Conservation (phyloP, 2,329 filamentous ascomycete genomes). For the Fusarium sp. region DNA sequence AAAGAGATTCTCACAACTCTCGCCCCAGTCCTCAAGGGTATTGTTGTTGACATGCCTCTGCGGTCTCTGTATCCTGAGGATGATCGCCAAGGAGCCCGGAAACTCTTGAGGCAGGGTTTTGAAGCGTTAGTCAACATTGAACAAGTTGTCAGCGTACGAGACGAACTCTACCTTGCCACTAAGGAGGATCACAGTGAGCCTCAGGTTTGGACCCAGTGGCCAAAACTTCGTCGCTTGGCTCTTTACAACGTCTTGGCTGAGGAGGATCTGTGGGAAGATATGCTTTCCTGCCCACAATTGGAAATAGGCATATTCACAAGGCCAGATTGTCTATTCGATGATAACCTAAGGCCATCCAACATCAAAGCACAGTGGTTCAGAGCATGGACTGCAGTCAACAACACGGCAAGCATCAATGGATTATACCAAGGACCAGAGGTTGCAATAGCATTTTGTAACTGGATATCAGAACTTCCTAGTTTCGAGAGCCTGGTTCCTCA, state of each 20-base stretch:
- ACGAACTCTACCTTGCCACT: slow-evolving; percentile 28
- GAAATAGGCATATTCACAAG: slow-evolving; percentile 15
- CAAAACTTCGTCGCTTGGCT: slow-evolving; percentile 32
- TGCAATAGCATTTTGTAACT: slow-evolving; percentile 9
- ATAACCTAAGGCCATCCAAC: background rate
- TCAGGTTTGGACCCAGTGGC: slow-evolving; percentile 33
- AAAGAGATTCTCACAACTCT: slow-evolving; percentile 11
- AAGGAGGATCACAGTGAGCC: background rate
- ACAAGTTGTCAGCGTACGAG: slow-evolving; percentile 39
- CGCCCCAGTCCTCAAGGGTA: slow-evolving; percentile 11
- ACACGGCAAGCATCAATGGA: fast-evolving
- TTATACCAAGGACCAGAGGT: background rate
- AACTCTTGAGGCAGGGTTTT: slow-evolving; percentile 25
- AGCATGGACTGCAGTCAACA: background rate
- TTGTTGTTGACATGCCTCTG: slow-evolving; percentile 41
- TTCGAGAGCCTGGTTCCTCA: background rate
- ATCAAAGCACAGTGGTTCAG: background rate
- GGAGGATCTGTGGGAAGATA: background rate
- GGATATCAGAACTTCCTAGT: background rate
- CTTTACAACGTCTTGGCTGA: slow-evolving; percentile 13
- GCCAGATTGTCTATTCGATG: background rate
- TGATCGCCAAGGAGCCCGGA: background rate
- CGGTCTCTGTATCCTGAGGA: slow-evolving; percentile 1
- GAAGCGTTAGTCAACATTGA: slow-evolving; percentile 37
- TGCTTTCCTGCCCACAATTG: slow-evolving; percentile 6